Conservation (phyloP, 2,329 filamentous ascomycete genomes). For the Diatrype stigma region DNA sequence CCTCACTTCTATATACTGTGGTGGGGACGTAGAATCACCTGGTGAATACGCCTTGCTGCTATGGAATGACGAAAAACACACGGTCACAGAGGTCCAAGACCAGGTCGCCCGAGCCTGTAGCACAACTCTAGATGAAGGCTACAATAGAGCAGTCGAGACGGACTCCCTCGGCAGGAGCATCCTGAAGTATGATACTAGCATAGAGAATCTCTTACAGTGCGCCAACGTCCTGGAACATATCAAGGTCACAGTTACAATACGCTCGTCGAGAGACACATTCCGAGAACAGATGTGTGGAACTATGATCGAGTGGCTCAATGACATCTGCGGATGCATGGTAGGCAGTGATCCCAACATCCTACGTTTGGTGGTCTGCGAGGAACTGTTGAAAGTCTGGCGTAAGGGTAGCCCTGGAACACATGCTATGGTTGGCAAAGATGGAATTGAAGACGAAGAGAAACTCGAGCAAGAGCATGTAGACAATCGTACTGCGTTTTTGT, state of each 20-base stretch:
- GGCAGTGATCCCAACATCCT: slow-evolving; percentile 76
- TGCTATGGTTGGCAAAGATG: slow-evolving; percentile 69
- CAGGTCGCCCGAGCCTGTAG: slow-evolving; percentile 88
- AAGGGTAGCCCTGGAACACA: slow-evolving; percentile 81
- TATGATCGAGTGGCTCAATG: slow-evolving; percentile 91
- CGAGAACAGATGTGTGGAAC: slow-evolving; percentile 98
- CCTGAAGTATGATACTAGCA: slow-evolving; percentile 68
- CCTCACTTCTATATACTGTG: slow-evolving; percentile 71
- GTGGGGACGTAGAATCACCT: slow-evolving; percentile 59
- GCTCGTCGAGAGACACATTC: slow-evolving; percentile 91
- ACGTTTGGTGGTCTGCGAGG: slow-evolving; percentile 79
- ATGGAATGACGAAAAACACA: slow-evolving; percentile 99
- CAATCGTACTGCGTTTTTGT: slow-evolving; percentile 24
- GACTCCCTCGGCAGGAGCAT: slow-evolving; percentile 85
- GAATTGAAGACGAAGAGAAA: slow-evolving; percentile 75
- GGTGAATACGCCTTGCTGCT: slow-evolving; percentile 80
- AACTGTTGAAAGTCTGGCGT: slow-evolving; percentile 83
- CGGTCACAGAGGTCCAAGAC: slow-evolving; percentile 81
- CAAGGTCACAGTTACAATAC: slow-evolving; percentile 90
- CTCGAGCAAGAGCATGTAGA: slow-evolving; percentile 45
- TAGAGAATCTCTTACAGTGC: slow-evolving; percentile 70
- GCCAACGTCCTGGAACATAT: slow-evolving; percentile 90
- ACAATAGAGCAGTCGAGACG: slow-evolving; percentile 77
- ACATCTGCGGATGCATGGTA: slow-evolving; percentile 86
- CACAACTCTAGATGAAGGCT: slow-evolving; percentile 64